Percentiles rank a stretch among this genome's conserved stretches.
Evolutionary conservation across 164 flowering plant species (phyloP).

Genomic region (Vitis labrusca): DNA sequence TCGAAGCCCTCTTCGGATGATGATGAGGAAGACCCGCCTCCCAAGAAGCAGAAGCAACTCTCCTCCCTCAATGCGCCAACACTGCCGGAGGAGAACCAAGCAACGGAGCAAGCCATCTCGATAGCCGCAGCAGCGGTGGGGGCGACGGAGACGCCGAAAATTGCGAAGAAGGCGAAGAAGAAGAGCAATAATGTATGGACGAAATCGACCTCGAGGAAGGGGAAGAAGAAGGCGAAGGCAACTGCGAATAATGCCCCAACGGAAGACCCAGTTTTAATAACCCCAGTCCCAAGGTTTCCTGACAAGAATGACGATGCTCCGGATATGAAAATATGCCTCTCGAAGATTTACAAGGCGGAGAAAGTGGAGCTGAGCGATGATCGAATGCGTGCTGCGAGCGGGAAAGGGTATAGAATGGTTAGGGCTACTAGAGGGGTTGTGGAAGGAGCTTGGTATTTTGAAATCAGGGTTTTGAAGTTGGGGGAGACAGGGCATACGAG

Average conservation of each 20-base stretch:
- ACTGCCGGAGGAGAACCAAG: neutral
- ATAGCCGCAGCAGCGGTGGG: neutral
- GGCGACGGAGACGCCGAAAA: constrained; percentile 2
- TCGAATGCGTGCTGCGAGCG: constrained; percentile 70
- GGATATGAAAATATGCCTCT: constrained; percentile 65
- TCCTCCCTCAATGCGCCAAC: constrained; percentile 18
- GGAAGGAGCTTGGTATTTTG: constrained; percentile 95
- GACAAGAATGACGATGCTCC: constrained; percentile 74
- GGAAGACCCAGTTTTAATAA: constrained; percentile 58
- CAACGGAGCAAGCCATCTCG: neutral
- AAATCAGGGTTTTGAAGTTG: constrained; percentile 67
- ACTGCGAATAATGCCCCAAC: constrained; percentile 18
- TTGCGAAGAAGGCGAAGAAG: constrained; percentile 62
- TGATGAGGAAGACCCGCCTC: constrained; percentile 39
- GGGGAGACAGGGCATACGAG: constrained; percentile 93
- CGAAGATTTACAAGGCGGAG: constrained; percentile 91
- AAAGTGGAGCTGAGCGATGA: constrained; percentile 93
- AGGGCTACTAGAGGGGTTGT: constrained; percentile 89
- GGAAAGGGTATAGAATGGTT: constrained; percentile 94
- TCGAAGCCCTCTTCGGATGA: constrained; percentile 15
- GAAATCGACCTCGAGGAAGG: constrained; percentile 63
- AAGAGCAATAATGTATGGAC: constrained; percentile 73
- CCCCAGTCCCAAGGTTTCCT: constrained; percentile 70
- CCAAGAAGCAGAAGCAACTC: constrained; percentile 62
- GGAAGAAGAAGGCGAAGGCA: constrained; percentile 64